Evolutionary conservation across 192 early-diverging fungal species (phyloP), one percentile per base, ranked within the genome.

Genomic region (Allomyces javanicus): DNA sequence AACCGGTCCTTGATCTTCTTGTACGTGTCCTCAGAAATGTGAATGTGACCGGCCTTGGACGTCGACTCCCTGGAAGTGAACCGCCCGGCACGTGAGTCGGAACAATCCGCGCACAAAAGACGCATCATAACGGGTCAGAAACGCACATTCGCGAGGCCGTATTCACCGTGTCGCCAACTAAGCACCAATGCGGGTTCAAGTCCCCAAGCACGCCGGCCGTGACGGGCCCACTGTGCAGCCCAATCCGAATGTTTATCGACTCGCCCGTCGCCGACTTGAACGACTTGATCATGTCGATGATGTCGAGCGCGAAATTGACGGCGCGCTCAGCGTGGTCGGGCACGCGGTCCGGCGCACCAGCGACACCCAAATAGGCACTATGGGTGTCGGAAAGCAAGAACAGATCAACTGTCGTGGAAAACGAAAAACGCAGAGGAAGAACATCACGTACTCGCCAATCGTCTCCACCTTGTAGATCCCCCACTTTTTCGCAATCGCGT

Each of bases 381-480:
- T 40, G 33, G 33, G 33, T 3, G 33, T 40, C 33, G 33, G 7
- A 7, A n/a, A n/a, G n/a, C n/a, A n/a, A 40, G 33, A 40, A n/a
- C n/a, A n/a, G n/a, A 40, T 40, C 33, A 40, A 7, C 33, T 40
- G 33, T 7, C 9, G 7, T 9, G 2, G 7, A 0, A 3, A 40
- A 7, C 33, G n/a, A 40, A 3, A 40, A 0, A 40, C 33, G 33
- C 3, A 7, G 9, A 40, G 7, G 33, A 7, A 40, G 9, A 40
- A 9, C 4, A 9, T 40, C 3, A 40, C 33, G 9, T 40, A 40
- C 33, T 78, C 72, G 19, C 77, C 77, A 62, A 78, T 78, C 11
- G 77, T 78, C 62, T 78, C 77, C 3, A 78, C 74, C 64, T 78
- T 78, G 68, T 77, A 78, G 62, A 78, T 68, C 24, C 72, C 69